Conservation (phyloP, 2,329 filamentous ascomycete species). For the Neurospora crassa region DNA sequence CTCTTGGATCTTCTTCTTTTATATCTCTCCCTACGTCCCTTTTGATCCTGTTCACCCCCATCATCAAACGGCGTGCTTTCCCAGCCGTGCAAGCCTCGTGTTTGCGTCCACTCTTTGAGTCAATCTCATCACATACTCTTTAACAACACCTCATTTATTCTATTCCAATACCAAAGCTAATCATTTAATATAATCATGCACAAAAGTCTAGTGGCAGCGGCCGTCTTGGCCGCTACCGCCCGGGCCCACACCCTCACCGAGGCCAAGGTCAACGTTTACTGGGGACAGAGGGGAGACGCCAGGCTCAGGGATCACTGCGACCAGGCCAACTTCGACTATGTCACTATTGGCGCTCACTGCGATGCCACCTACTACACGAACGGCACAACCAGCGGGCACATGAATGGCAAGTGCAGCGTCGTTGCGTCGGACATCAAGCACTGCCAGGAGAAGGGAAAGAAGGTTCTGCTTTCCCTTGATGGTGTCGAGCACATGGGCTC, state of each 20-base stretch:
- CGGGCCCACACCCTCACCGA: conserved; percentile 9
- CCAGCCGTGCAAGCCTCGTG: conserved; percentile 22
- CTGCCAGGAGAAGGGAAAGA: conserved; percentile 51
- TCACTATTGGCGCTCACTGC: conserved; percentile 30
- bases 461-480: conserved; percentile 54
- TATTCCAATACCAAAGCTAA: conserved; percentile 8
- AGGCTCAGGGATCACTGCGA: conserved; percentile 23
- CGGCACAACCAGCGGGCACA: conserved; percentile 15
- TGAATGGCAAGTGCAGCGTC: conserved; percentile 24
- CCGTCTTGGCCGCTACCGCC: conserved; percentile 17
- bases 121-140: conserved; percentile 15
- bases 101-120: conserved; percentile 26
- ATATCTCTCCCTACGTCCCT: conserved; percentile 4
- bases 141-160: conserved; percentile 16
- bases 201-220: conserved; percentile 18
- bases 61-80: conserved; percentile 18
- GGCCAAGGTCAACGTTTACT: conserved; percentile 23
- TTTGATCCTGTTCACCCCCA: conserved; percentile 17
- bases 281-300: conserved; percentile 21
- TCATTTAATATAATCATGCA: conserved; percentile 16
- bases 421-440: conserved; percentile 27
- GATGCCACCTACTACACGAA: conserved; percentile 22
- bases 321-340: conserved; percentile 26
- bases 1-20: conserved; percentile 5
- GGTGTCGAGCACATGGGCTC: conserved; percentile 28